phyloP scores from a whole-genome alignment of 345 rosid genomes.

The Passiflora organensis region DNA sequence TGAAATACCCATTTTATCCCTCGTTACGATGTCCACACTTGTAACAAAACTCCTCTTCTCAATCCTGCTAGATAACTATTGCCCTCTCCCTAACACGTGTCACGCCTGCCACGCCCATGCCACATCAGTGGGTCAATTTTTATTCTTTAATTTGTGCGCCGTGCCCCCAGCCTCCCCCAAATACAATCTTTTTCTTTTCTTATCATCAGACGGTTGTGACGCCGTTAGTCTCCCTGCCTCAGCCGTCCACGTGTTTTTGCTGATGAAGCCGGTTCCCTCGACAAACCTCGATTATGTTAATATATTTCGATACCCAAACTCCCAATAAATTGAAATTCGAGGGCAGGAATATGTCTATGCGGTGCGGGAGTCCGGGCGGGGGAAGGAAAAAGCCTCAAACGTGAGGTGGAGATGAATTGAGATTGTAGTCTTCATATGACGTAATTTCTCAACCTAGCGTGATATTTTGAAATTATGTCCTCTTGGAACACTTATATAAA shows the following conservation, averaged over 20 bases:
- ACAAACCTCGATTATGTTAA: too few relatives aligned
- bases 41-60: not conserved
- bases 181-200: not conserved
- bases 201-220: conserved; percentile 21
- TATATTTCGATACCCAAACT: too few relatives aligned
- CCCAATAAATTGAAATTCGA: not conserved
- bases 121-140: not conserved
- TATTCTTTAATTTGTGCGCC: too few relatives aligned
- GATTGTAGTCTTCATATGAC: too few relatives aligned
- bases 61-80: not conserved
- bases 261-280: not conserved
- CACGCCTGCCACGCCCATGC: not conserved
- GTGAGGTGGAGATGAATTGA: too few relatives aligned
- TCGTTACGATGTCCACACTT: too few relatives aligned
- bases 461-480: too few relatives aligned
- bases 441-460: too few relatives aligned
- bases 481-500: too few relatives aligned
- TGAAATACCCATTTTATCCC: too few relatives aligned
- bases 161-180: not conserved
- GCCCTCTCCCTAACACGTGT: conserved; percentile 5
- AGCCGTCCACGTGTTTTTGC: conserved; percentile 37
- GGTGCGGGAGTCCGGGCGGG: too few relatives aligned
- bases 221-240: not conserved
- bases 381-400: too few relatives aligned
- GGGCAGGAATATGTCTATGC: conserved; percentile 21